phyloP scores from a whole-genome alignment of 2,329 filamentous ascomycete species.

The Exophiala bonariae region DNA sequence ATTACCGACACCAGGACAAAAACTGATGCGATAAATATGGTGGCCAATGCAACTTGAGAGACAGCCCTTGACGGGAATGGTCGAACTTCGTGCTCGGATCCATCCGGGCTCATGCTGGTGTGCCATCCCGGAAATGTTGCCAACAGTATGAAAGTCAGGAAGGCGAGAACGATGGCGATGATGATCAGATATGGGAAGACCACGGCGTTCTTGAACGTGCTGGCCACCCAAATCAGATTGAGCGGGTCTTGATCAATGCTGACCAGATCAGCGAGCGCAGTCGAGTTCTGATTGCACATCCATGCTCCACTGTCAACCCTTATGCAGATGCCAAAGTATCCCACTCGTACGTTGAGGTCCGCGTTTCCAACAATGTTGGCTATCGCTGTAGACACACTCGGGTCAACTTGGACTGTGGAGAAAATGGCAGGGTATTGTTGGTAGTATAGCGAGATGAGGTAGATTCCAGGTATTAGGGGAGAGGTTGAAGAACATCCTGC shows the following conservation, averaged over 20 bases:
- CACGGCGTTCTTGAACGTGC: slow-evolving; percentile 97
- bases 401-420: slow-evolving; percentile 85
- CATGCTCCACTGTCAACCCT: slow-evolving; percentile 87
- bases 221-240: slow-evolving; percentile 95
- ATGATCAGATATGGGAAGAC: slow-evolving; percentile 98
- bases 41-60: slow-evolving; percentile 86
- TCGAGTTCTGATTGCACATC: slow-evolving; percentile 97
- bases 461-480: slow-evolving; percentile 90
- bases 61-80: slow-evolving; percentile 91
- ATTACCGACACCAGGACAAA: slow-evolving; percentile 65
- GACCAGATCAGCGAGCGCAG: slow-evolving; percentile 84
- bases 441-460: slow-evolving; percentile 98
- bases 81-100: slow-evolving; percentile 86
- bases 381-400: slow-evolving; percentile 80
- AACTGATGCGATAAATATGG: slow-evolving; percentile 74
- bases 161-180: slow-evolving; percentile 95
- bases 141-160: slow-evolving; percentile 90
- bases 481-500: slow-evolving; percentile 97
- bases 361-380: slow-evolving; percentile 86
- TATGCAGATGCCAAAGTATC: slow-evolving; percentile 97
- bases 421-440: slow-evolving; percentile 79
- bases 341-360: slow-evolving; percentile 83
- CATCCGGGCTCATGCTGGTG: slow-evolving; percentile 77
- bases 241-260: slow-evolving; percentile 90
- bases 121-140: slow-evolving; percentile 98